Percentiles rank a stretch among this genome's conserved stretches.
Conservation (phyloP, 2,329 filamentous ascomycete species). For the Huntiella moniliformis region DNA sequence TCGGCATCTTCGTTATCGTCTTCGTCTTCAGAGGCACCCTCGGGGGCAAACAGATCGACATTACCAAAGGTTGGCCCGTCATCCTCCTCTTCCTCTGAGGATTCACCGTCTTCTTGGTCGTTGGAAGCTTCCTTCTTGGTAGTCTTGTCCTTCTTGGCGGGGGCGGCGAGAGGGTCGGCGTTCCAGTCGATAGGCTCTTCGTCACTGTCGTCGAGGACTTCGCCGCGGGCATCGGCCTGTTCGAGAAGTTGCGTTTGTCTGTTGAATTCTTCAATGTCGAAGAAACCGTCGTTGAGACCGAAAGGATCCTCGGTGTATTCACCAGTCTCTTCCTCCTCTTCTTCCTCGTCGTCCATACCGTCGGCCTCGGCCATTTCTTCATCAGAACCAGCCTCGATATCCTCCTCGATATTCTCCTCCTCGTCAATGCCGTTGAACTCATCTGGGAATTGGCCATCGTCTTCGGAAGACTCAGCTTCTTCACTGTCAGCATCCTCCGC, state of each 20-base stretch:
- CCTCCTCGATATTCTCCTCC: constrained; percentile 21
- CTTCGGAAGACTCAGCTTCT: constrained; percentile 20
- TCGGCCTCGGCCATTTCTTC: constrained; percentile 17
- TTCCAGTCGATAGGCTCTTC: constrained; percentile 84
- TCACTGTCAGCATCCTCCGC: constrained; percentile 21
- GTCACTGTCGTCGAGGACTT: constrained; percentile 60
- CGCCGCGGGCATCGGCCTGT: constrained; percentile 60
- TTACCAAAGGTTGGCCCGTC: constrained; percentile 71
- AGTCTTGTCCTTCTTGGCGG: constrained; percentile 15
- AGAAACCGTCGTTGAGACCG: constrained; percentile 92
- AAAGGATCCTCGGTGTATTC: constrained; percentile 52
- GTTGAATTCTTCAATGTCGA: constrained; percentile 96
- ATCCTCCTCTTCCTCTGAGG: constrained; percentile 27
- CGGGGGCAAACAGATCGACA: constrained; percentile 52
- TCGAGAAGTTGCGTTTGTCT: constrained; percentile 80
- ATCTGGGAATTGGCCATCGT: constrained; percentile 12
- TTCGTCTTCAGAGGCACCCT: constrained; percentile 50
- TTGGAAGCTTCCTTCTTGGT: constrained; percentile 17
- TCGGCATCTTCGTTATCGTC: constrained; percentile 24
- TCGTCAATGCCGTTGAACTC: constrained; percentile 15
- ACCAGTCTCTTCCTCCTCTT: constrained; percentile 27
- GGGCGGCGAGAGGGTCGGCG: constrained; percentile 46
- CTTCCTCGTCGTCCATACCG: constrained; percentile 21
- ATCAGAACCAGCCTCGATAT: constrained; percentile 19
- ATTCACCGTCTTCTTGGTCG: constrained; percentile 16